Conservation (phyloP, 176 grass and related monocot genomes). For the Aegilops tauschii region DNA sequence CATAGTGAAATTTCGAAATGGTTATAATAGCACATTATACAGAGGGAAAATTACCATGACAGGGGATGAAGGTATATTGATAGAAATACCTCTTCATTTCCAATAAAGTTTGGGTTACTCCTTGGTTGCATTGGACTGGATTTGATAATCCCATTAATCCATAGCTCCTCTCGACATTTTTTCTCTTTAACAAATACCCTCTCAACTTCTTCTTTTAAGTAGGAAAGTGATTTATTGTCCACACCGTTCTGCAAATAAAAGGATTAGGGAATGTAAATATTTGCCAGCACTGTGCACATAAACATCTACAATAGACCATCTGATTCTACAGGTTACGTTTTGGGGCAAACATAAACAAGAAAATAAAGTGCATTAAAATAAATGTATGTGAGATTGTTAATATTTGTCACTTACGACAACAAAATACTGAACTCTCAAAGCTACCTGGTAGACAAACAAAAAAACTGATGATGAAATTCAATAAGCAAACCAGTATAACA, state of each 20-base stretch:
- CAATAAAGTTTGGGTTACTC: constrained; percentile 63
- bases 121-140: constrained; percentile 61
- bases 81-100: constrained; percentile 77
- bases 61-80: not conserved
- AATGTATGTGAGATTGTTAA: not conserved
- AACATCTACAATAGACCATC: not conserved
- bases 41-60: constrained; percentile 3
- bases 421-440: not conserved
- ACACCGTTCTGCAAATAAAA: constrained; percentile 50
- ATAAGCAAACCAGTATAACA: not conserved
- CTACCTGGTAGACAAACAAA: not conserved
- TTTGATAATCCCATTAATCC: constrained; percentile 74
- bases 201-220: constrained; percentile 73
- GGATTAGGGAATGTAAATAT: not conserved
- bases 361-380: not conserved
- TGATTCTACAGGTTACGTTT: not conserved
- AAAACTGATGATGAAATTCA: not conserved
- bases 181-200: constrained; percentile 71
- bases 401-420: not conserved
- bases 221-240: constrained; percentile 48
- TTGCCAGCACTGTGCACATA: not conserved
- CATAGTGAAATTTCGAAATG: constrained; percentile 30
- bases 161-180: constrained; percentile 70
- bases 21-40: constrained; percentile 9
- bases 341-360: not conserved